phyloP scores from a whole-genome alignment of 202 grass and related monocot genomes.

The Zoysia matrella region DNA sequence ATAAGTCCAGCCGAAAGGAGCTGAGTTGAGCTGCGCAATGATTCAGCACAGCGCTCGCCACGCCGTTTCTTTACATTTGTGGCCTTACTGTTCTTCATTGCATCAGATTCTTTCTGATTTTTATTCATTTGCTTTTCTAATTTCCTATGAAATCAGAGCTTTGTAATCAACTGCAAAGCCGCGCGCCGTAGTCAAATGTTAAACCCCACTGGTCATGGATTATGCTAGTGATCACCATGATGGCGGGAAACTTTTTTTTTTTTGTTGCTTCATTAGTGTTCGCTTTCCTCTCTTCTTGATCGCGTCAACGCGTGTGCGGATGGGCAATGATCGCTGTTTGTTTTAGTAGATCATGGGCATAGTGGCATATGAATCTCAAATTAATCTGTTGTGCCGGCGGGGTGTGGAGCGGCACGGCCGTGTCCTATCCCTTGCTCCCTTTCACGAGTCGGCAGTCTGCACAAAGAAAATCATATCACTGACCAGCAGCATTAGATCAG shows the following conservation, averaged over 20 bases:
- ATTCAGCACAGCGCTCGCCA: not conserved
- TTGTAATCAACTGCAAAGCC: conserved; percentile 9
- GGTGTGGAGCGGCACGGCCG: no score
- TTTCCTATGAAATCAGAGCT: not conserved
- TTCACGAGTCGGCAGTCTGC: no score
- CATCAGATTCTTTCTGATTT: conserved; percentile 18
- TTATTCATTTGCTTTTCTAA: conserved; percentile 3
- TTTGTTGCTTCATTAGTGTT: not conserved
- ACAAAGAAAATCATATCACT: no score
- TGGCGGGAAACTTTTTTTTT: not conserved
- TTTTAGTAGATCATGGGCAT: no score
- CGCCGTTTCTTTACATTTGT: conserved; percentile 2
- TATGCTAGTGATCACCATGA: conserved; percentile 19
- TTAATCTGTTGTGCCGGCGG: no score
- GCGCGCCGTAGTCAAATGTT: not conserved
- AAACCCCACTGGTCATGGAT: not conserved
- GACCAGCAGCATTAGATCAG: no score
- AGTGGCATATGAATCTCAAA: no score
- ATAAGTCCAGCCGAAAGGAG: conserved; percentile 31
- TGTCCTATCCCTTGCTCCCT: no score
- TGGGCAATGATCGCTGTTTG: no score
- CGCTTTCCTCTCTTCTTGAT: no score
- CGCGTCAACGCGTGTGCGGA: no score
- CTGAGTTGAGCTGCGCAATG: conserved; percentile 20
- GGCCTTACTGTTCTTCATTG: conserved; percentile 19